Conservation (phyloP, 1,284 basidiomycete species). For the Cystobasidiaceae sp. region DNA sequence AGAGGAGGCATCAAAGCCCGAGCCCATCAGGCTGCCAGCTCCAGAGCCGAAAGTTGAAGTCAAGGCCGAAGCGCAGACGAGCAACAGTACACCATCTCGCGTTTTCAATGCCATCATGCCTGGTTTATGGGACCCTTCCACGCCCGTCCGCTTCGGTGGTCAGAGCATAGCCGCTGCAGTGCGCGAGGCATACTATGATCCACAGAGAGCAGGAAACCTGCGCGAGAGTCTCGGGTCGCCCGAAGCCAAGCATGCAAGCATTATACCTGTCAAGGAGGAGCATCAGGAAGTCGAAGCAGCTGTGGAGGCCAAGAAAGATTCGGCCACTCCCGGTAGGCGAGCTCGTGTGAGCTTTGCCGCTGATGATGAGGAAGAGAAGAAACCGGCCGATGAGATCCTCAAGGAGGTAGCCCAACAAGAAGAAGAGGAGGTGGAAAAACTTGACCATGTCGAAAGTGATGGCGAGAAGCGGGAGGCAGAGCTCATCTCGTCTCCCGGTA, state of each 20-base stretch:
- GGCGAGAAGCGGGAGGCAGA: not conserved
- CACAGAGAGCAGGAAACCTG: conserved; percentile 9
- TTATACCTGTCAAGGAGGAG: not conserved
- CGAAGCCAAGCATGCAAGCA: not conserved
- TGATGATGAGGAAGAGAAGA: too few relatives aligned
- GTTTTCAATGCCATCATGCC: conserved; percentile 23
- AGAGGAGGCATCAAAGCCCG: not conserved
- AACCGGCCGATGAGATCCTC: not conserved
- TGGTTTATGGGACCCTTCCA: conserved; percentile 28
- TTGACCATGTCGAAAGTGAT: not conserved
- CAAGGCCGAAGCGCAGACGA: not conserved
- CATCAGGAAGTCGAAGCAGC: not conserved
- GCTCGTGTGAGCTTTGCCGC: too few relatives aligned
- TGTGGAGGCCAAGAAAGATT: not conserved
- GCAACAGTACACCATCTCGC: conserved; percentile 2
- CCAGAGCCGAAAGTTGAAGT: not conserved
- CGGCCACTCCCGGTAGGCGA: too few relatives aligned
- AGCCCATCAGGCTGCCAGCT: not conserved
- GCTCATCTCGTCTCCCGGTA: conserved; percentile 1
- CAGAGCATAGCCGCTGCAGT: conserved; percentile 27
- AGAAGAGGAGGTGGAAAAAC: not conserved
- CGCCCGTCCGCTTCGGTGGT: conserved; percentile 30
- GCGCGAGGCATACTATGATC: conserved; percentile 29
- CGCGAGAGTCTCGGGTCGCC: not conserved
- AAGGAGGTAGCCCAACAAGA: not conserved